Conservation (phyloP, 768 basidiomycete genomes). For the Aureoboletus auriporus region DNA sequence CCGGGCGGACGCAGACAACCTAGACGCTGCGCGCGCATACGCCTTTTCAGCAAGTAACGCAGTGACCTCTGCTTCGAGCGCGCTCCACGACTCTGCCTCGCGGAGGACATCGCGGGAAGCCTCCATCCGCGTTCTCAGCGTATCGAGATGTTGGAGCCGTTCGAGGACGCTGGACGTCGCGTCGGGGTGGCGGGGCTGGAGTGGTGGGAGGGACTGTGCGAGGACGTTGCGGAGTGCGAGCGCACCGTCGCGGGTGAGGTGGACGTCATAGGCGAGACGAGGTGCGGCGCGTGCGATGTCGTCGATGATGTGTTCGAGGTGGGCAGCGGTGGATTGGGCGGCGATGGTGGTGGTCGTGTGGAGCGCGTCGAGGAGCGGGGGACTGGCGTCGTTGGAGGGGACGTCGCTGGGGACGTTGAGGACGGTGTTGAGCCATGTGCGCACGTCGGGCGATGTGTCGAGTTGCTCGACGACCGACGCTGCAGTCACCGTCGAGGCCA, state of each 20-base stretch:
- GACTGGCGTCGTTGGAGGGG: slow-evolving; percentile 26
- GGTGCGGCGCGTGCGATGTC: slow-evolving; percentile 91
- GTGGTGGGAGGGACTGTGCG: slow-evolving; percentile 43
- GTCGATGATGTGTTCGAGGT: slow-evolving; percentile 85
- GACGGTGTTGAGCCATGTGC: slow-evolving; percentile 71
- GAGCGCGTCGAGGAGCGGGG: slow-evolving; percentile 52
- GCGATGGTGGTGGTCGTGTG: slow-evolving; percentile 81
- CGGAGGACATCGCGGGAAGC: slow-evolving; percentile 82
- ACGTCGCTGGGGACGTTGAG: slow-evolving; percentile 39
- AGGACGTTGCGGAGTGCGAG: slow-evolving; percentile 68
- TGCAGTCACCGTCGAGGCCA: slow-evolving; percentile 27
- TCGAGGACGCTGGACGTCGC: slow-evolving; percentile 68
- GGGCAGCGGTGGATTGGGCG: slow-evolving; percentile 81
- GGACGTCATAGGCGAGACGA: slow-evolving; percentile 89
- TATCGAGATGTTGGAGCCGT: slow-evolving; percentile 76
- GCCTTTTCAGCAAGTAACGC: slow-evolving; percentile 73
- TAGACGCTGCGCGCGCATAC: slow-evolving; percentile 88
- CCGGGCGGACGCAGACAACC: slow-evolving; percentile 83
- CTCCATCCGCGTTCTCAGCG: slow-evolving; percentile 83
- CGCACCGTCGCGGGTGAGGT: slow-evolving; percentile 95
- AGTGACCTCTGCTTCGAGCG: slow-evolving; percentile 89
- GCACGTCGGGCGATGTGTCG: slow-evolving; percentile 56
- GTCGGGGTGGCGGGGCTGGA: slow-evolving; percentile 19
- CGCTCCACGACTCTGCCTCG: slow-evolving; percentile 97
- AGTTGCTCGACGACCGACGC: slow-evolving; percentile 50